Evolutionary conservation across 257 asterid species (phyloP).

Genomic region (Lavandula angustifolia): DNA sequence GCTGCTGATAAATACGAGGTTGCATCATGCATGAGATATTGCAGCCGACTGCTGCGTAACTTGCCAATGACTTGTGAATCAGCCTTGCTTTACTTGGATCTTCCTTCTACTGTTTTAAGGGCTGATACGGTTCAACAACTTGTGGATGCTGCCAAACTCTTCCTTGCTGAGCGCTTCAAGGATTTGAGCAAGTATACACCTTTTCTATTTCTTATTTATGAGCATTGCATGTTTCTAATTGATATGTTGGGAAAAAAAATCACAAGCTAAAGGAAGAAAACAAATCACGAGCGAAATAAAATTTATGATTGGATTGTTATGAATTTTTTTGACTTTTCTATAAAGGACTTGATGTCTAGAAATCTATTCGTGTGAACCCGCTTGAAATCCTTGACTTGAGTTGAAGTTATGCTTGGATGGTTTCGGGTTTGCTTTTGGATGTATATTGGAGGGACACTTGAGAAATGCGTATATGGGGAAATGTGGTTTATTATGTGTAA

Average conservation of each 20-base stretch:
- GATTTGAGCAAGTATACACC: slow-evolving; percentile 72
- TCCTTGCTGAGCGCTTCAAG: slow-evolving; percentile 68
- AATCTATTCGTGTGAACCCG: background rate
- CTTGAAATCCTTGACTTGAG: background rate
- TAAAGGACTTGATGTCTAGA: background rate
- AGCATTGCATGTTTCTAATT: background rate
- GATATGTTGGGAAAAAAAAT: no score
- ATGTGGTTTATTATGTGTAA: background rate
- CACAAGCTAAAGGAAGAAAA: background rate
- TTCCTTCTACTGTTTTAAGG: slow-evolving; percentile 71
- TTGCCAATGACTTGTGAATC: slow-evolving; percentile 84
- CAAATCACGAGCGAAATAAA: background rate
- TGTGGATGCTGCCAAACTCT: slow-evolving; percentile 71
- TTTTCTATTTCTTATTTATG: slow-evolving; percentile 2
- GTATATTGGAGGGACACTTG: background rate
- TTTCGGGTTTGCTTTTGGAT: slow-evolving; percentile 4
- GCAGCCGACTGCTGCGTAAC: slow-evolving; percentile 58
- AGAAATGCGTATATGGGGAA: background rate
- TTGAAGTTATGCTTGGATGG: background rate
- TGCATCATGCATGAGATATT: slow-evolving; percentile 86
- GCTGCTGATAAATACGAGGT: slow-evolving; percentile 92
- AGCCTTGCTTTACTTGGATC: slow-evolving; percentile 87
- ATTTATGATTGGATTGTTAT: no score
- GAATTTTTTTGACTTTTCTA: background rate
- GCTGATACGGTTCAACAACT: slow-evolving; percentile 75